Evolutionary conservation across 306 rosid species (phyloP).

Genomic region (Macrotyloma uniflorum): DNA sequence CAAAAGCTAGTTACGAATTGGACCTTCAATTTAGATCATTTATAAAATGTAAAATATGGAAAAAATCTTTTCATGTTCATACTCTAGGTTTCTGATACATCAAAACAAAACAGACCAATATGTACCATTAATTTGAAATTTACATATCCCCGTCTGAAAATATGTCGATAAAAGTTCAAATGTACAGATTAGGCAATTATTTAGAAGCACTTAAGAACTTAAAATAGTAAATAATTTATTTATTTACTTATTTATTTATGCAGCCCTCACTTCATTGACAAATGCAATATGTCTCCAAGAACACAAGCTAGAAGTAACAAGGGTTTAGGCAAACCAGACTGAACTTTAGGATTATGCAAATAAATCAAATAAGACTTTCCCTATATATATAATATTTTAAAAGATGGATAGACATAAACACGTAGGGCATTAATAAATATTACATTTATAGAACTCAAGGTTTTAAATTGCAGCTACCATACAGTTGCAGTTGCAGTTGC

Average conservation of each 20-base stretch:
- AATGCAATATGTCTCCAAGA: conserved; percentile 4
- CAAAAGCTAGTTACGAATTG: background rate
- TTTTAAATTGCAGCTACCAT: background rate
- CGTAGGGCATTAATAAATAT: background rate
- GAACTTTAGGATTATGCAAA: conserved; percentile 11
- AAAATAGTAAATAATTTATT: conserved; percentile 12
- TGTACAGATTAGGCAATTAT: background rate
- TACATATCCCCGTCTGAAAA: background rate
- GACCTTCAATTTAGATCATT: background rate
- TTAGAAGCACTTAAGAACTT: background rate
- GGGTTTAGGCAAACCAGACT: conserved; percentile 18
- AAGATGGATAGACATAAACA: conserved; percentile 19
- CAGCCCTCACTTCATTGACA: background rate
- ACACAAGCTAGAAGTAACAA: background rate
- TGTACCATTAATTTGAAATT: conserved; percentile 6
- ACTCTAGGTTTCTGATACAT: background rate
- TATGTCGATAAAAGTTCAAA: background rate
- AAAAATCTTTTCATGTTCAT: background rate
- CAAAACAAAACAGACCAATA: background rate
- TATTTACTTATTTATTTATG: background rate
- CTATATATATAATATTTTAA: conserved; percentile 1
- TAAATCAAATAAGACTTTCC: background rate
- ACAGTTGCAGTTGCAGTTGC: background rate
- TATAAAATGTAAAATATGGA: background rate
- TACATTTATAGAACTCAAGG: background rate